phyloP scores from a whole-genome alignment of 2,329 filamentous ascomycete genomes.

The Fusarium sp. region DNA sequence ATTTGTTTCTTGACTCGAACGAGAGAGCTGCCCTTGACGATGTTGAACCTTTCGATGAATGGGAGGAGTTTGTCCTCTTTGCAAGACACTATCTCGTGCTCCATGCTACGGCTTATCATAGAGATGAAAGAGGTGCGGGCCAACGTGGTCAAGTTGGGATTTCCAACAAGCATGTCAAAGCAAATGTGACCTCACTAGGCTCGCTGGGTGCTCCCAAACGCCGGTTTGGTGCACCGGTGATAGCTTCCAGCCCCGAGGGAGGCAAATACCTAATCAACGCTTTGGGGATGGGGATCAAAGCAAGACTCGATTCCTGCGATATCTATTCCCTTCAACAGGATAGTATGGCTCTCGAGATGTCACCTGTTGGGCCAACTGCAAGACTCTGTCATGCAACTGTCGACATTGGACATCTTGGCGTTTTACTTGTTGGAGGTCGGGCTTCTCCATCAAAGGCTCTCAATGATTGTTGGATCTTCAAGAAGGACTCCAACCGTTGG shows the following conservation, averaged over 20 bases:
- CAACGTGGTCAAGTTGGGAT: neutral
- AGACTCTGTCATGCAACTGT: slow-evolving; percentile 84
- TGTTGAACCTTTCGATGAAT: slow-evolving; percentile 91
- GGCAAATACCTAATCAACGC: slow-evolving; percentile 58
- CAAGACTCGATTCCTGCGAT: slow-evolving; percentile 63
- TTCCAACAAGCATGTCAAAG: neutral
- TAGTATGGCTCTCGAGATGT: slow-evolving; percentile 42
- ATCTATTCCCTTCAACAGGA: slow-evolving; percentile 53
- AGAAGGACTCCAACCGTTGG: slow-evolving; percentile 68
- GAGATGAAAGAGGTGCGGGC: neutral
- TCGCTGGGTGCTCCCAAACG: slow-evolving; percentile 52
- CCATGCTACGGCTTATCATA: slow-evolving; percentile 59
- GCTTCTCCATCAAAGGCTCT: slow-evolving; percentile 78
- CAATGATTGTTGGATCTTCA: slow-evolving; percentile 80
- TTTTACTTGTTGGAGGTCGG: slow-evolving; percentile 80
- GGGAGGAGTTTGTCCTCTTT: slow-evolving; percentile 93
- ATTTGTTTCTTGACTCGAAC: slow-evolving; percentile 69
- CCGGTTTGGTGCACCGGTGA: slow-evolving; percentile 70
- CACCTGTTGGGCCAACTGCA: slow-evolving; percentile 47
- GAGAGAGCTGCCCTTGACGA: slow-evolving; percentile 73
- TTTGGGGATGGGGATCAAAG: slow-evolving; percentile 59
- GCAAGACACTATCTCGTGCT: slow-evolving; percentile 86
- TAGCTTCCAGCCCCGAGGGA: slow-evolving; percentile 53
- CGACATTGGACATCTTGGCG: slow-evolving; percentile 66
- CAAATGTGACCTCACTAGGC: slow-evolving; percentile 25